These are phyloP conservation scores for Tetracladium maxilliforme DNA, from an alignment of 2,329 filamentous ascomycete genomes.

Conservation along the genomic window DNA sequence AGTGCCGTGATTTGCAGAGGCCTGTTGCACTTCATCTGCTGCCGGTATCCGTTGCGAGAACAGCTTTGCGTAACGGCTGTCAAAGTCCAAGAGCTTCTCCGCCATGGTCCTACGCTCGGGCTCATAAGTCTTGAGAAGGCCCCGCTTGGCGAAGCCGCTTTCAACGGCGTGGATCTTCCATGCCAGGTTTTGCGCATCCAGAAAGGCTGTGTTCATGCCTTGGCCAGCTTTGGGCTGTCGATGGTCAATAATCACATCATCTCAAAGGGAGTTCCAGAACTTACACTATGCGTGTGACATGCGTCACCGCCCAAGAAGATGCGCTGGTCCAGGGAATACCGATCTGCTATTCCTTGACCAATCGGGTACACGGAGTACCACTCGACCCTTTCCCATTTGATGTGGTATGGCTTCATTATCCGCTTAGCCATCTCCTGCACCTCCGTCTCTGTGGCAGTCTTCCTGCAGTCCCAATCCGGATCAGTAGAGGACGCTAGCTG, in stretches of 20 bases:
- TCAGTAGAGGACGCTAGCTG: constrained; percentile 50
- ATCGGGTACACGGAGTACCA: constrained; percentile 71
- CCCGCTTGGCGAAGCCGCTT: constrained; percentile 60
- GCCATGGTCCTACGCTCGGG: constrained; percentile 73
- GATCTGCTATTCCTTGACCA: constrained; percentile 57
- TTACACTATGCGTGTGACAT: constrained; percentile 64
- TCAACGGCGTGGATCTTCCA: constrained; percentile 96
- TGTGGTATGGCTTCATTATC: constrained; percentile 51
- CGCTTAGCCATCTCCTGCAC: constrained; percentile 51
- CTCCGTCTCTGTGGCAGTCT: constrained; percentile 45
- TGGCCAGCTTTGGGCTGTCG: constrained; percentile 61
- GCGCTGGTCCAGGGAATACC: constrained; percentile 50
- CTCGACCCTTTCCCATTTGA: constrained; percentile 52
- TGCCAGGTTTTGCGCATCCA: constrained; percentile 76
- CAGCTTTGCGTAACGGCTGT: constrained; percentile 77
- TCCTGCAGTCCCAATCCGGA: constrained; percentile 44
- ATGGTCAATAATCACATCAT: constrained; percentile 41
- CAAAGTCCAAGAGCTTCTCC: constrained; percentile 72
- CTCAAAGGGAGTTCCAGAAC: constrained; percentile 11
- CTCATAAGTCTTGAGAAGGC: constrained; percentile 73
- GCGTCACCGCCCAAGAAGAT: constrained; percentile 66
- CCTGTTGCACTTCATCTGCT: constrained; percentile 56
- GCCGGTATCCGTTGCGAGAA: constrained; percentile 70
- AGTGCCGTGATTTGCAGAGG: constrained; percentile 26
- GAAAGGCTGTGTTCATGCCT: constrained; percentile 69